These are phyloP conservation scores for Salix dunnii DNA, from an alignment of 345 rosid genomes.

Conservation along the genomic window DNA sequence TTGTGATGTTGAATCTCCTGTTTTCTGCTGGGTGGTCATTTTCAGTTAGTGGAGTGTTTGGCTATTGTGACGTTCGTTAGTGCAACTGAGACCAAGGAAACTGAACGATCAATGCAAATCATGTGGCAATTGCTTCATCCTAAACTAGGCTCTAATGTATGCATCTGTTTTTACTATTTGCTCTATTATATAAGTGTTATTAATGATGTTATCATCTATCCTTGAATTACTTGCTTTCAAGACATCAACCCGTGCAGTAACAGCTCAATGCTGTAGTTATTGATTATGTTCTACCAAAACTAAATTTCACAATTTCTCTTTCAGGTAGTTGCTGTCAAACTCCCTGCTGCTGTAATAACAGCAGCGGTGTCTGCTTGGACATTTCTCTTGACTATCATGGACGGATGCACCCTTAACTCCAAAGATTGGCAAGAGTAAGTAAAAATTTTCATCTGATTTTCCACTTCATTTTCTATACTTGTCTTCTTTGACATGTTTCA, in stretches of 20 bases:
- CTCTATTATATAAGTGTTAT: background rate
- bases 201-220: background rate
- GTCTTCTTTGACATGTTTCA: background rate
- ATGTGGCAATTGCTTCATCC: conserved; percentile 92
- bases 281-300: background rate
- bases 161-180: conserved; percentile 9
- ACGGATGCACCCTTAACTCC: conserved; percentile 48
- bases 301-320: background rate
- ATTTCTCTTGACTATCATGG: conserved; percentile 73
- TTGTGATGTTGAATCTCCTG: background rate
- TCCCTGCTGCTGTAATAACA: conserved; percentile 53
- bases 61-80: conserved; percentile 83
- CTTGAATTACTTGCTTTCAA: background rate
- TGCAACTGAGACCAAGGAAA: conserved; percentile 59
- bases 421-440: conserved; percentile 86
- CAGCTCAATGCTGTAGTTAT: background rate
- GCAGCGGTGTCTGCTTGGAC: conserved; percentile 90
- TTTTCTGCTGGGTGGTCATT: background rate
- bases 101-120: conserved; percentile 74
- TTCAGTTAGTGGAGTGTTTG: conserved; percentile 73
- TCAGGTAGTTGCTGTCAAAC: conserved; percentile 68
- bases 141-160: conserved; percentile 78
- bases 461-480: background rate
- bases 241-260: background rate
- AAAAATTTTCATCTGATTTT: conserved; percentile 4